A percentile compares a stretch with the other conserved stretches of the same genome.
phyloP scores from a whole-genome alignment of 23 red algal genomes.

The Gracilariopsis chorda region DNA sequence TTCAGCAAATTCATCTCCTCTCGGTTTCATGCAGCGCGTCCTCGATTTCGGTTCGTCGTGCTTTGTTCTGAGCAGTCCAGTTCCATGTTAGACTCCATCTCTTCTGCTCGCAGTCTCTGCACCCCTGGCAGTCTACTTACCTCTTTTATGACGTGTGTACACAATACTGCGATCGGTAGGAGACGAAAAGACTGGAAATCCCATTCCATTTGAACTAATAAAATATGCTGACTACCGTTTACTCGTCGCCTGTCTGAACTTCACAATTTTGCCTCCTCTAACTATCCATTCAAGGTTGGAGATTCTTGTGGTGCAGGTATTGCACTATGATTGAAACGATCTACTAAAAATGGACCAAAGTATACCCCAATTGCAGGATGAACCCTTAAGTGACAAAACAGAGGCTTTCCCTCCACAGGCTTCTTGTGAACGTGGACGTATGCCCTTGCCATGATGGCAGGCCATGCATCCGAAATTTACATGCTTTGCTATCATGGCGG shows the following conservation, averaged over 20 bases:
- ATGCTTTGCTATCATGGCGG: too few species aligned
- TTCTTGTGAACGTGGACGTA: too few species aligned
- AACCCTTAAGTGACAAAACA: constrained; percentile 64
- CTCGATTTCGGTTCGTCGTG: not conserved
- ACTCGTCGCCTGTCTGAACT: not conserved
- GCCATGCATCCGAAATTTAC: too few species aligned
- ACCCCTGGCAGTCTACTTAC: constrained; percentile 31
- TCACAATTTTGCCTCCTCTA: not conserved
- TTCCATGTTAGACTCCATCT: too few species aligned
- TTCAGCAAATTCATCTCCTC: constrained; percentile 25
- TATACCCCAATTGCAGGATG: constrained; percentile 57
- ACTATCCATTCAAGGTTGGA: constrained; percentile 36
- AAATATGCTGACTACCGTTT: not conserved
- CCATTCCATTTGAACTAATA: constrained; percentile 44
- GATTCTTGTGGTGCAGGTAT: constrained; percentile 61
- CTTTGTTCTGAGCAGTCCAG: too few species aligned
- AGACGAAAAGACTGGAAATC: constrained; percentile 59
- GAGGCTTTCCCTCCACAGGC: constrained; percentile 39
- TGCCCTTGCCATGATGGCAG: too few species aligned
- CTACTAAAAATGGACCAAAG: constrained; percentile 52
- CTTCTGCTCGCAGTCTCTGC: not conserved
- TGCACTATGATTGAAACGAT: constrained; percentile 65
- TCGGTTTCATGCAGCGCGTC: not conserved
- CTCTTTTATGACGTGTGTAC: constrained; percentile 47
- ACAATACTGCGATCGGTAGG: constrained; percentile 24